Evolutionary conservation across 208 protist species (phyloP), one percentile per base, ranked within the genome.

Genomic region (Leishmania aethiopica): DNA sequence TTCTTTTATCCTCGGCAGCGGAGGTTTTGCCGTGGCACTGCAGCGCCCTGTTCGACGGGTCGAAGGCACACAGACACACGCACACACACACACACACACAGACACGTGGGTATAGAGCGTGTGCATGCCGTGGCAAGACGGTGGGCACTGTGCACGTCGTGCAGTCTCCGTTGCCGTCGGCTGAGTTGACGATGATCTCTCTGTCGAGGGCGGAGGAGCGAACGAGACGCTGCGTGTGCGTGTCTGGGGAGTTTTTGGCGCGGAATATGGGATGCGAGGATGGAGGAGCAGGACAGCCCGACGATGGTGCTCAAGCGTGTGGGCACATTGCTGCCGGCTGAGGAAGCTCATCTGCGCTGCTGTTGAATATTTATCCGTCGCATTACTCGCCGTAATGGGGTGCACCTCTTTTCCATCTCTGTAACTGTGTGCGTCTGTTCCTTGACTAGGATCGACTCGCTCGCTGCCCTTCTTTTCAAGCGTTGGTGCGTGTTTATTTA

Each of bases 381-480:
- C 57, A 62, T 8, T 32, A 25, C 25, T 62, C 4, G 57, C 25
- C 5, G 57, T 62, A 11, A 62, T n/a, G 57, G 25, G 57, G 25
- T 62, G 17, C 28, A 11, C 57, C 28, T 62, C 8, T 62, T 62
- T 32, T n/a, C 57, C 17, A 32, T 78, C 59, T 77, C 57, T 79
- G 5, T 88, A 45, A 67, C 19, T 79, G 13, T 76, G 40, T 51
- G 25, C 55, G 49, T n/a, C n/a, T 47, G 51, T 62, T 22, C 40
- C 28, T 42, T 75, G 7, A 15, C 8, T 8, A 55, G 11, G 45
- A 35, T 62, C 25, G 57, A 57, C 19, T 5, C 47, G 11, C n/a
- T 75, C n/a, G 28, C 13, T 47, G n/a, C 70, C n/a, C 25, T 25
- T 62, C 25, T 10, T 62, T 25, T 13, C 51, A 55, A 13, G 28